Evolutionary conservation across 495 filamentous ascomycete species (phyloP), one percentile per base, ranked within the genome.

Genomic region (Penicillium mononematosum): DNA sequence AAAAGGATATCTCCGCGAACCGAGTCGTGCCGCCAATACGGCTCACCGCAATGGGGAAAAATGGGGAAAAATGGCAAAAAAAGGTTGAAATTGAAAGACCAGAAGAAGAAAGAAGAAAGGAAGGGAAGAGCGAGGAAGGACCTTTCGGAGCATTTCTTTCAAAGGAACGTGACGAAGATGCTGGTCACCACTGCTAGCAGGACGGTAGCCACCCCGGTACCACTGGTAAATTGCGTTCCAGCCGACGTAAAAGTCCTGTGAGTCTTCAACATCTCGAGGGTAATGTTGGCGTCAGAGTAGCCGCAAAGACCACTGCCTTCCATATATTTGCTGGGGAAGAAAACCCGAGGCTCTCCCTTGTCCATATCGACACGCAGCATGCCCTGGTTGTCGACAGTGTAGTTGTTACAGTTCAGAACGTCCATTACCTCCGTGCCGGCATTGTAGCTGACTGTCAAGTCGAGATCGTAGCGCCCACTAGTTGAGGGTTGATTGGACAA

Each of bases 401-500:
- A 73, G 3, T 58, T 66, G 1, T 64, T 68, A 58, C 84, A 86
- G 39, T 62, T 71, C 41, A 84, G 53, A 0, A 85, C 69, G 50
- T 87, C 84, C 10, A 76, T 70, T 0, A 83, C 56, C 0, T 43
- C 41, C 0, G 59, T 62, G 1, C 60, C 61, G 1, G 72, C 64
- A 60, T 68, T 62, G 60, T 70, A 84, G 53, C 56, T 77, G 60
- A 63, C 61, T 5, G 61, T 53, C 17, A 89, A 62, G 2, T 59
- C 74, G 29, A 85, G 64, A 1, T 66, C 70, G 55, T 80, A 80
- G 3, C 65, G 59, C 19, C 62, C 63, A 9, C 79, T 77, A 4
- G 66, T 63, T 0, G 66, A 59, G 0, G 86, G 86, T 32, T 78
- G 69, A 50, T 85, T 88, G 3, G 81, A 81, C 32, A 85, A 74